Conservation (phyloP, 1,284 basidiomycete species). For the Trichosporon inkin region DNA sequence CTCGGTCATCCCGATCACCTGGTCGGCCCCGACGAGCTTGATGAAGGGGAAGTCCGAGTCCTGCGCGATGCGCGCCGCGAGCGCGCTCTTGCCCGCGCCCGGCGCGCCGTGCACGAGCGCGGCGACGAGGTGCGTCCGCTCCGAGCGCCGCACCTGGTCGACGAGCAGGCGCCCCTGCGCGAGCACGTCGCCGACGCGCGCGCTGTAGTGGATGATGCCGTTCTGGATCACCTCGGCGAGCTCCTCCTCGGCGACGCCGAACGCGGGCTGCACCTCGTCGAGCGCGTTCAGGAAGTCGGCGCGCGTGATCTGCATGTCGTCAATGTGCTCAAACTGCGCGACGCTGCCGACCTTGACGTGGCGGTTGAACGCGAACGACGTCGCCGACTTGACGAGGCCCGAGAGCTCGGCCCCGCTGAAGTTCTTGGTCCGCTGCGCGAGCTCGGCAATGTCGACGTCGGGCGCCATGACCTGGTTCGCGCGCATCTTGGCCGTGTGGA, state of each 20-base stretch:
- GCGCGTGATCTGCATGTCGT: slow-evolving; percentile 83
- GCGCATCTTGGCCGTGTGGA: slow-evolving; percentile 94
- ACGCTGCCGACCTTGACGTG: slow-evolving; percentile 97
- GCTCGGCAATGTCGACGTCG: slow-evolving; percentile 80
- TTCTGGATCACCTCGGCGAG: slow-evolving; percentile 90
- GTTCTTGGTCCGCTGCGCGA: slow-evolving; percentile 87
- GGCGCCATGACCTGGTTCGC: slow-evolving; percentile 82
- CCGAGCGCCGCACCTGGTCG: slow-evolving; percentile 88
- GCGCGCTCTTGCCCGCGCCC: slow-evolving; percentile 89
- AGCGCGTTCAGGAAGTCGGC: slow-evolving; percentile 86
- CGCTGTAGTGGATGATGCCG: slow-evolving; percentile 94
- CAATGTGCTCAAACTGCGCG: slow-evolving; percentile 94
- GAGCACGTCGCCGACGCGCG: slow-evolving; percentile 74
- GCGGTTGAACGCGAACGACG: slow-evolving; percentile 94
- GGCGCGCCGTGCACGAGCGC: slow-evolving; percentile 85
- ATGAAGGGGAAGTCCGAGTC: slow-evolving; percentile 94
- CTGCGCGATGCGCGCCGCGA: slow-evolving; percentile 92
- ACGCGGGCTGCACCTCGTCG: slow-evolving; percentile 93
- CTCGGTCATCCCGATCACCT: slow-evolving; percentile 94
- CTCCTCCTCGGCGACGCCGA: slow-evolving; percentile 97
- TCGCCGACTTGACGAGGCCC: slow-evolving; percentile 95
- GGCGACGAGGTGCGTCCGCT: slow-evolving; percentile 86
- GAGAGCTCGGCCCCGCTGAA: slow-evolving; percentile 96
- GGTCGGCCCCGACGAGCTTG: slow-evolving; percentile 93
- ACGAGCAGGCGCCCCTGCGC: slow-evolving; percentile 89